Evolutionary conservation across 2,329 filamentous ascomycete species (phyloP), one percentile per base, ranked within the genome.

Genomic region (Colletotrichum magnum): DNA sequence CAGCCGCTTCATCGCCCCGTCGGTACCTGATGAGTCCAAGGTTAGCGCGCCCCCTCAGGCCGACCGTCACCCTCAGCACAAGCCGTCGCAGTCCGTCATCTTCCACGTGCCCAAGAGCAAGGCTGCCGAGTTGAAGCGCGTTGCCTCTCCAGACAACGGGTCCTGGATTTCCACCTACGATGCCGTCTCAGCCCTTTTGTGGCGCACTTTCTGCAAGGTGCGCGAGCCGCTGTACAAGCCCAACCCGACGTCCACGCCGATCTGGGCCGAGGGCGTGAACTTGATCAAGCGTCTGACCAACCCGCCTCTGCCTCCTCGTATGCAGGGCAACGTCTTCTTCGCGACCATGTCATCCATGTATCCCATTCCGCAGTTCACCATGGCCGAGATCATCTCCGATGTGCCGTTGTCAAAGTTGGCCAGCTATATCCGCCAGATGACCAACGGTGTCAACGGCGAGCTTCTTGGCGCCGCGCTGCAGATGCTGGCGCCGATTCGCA

Each of bases 101-200:
- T 84, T 84, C 70, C 82, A 85, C 65, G 74, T 85, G 0, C 80
- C 82, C 2, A 79, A 79, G 71, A 83, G 81, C 74, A 84, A 83
- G 66, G 79, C 79, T 1, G 79, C 77, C 0, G 72, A 78, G 59
- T 72, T 85, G 10, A 85, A 85, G 68, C 73, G 69, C 6, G 73
- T 77, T 1, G 81, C 81, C 0, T 72, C 58, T 2, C 79, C 80
- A 0, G 59, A 72, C 0, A 79, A 80, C 21, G 78, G 76, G 10
- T 72, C 74, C 39, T 83, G 82, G 81, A 78, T 85, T 43, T 85
- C 83, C 5, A 84, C 81, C 4, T 84, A 84, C 68, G 83, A 85
- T 58, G 82, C 82, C 28, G 77, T 80, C 65, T 75, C 75, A 5
- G 81, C 82, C 13, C 79, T 80, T 39, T 75, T 84, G 12, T 84